Evolutionary conservation across 768 basidiomycete genomes (phyloP), one percentile per base, ranked within the genome.

Genomic region (Suillus subalutaceus): DNA sequence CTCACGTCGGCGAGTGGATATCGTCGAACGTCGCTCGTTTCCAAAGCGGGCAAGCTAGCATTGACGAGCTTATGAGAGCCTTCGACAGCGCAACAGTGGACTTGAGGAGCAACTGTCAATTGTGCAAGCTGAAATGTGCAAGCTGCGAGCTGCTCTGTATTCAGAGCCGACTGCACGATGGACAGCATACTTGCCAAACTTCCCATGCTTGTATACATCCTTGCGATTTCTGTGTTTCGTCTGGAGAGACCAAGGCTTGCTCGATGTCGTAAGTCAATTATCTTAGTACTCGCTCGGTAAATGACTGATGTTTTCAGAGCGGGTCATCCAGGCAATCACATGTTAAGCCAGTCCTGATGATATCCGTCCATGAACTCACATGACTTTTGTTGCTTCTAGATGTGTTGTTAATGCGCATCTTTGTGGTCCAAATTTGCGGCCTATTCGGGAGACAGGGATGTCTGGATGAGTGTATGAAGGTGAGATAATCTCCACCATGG

Each of bases 291-390:
- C 58, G 4, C 46, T 26, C 48, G 4, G 6, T 20, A 3, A 40
- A 37, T 38, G 32, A n/a, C 18, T 61, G 18, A 58, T 65, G 16
- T 35, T 30, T 38, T 3, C 16, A 88, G 87, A n/a, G 88, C 86
- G 40, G 88, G 88, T 0, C 87, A 89, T 66, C 72, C 81, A 30
- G 86, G 85, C 16, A 78, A 76, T 13, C 87, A 89, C 68, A 79
- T 86, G 88, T 44, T 72, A 57, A 60, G 83, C 70, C 12, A 30
- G 61, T 59, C 30, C 7, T 16, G 15, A n/a, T n/a, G 8, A 16
- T 46, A 13, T 18, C 40, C 30, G 15, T 12, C 9, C 13, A 52
- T 43, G 15, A 35, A 3, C 4, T 63, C 3, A 35, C 16, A 41
- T 56, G 16, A 6, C 7, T 66, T 50, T 32, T 15, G 64, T 40